Conservation (phyloP, 331 rosid genomes). For the Quercus phellos region DNA sequence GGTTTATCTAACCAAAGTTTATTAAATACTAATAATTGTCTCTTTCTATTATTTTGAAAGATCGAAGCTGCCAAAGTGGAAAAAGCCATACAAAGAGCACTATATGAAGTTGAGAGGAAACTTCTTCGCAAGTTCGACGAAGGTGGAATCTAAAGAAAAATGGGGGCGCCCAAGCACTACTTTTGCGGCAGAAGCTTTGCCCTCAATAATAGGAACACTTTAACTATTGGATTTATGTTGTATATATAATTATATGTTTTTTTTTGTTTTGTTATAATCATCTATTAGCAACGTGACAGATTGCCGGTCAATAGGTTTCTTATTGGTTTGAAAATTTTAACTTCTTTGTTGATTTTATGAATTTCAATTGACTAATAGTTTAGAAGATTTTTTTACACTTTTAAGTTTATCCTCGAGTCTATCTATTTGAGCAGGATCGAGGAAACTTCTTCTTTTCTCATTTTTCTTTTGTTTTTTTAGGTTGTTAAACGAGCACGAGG, state of each 20-base stretch:
- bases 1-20: background rate
- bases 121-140: conserved; percentile 22
- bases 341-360: background rate
- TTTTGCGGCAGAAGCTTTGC: too few relatives aligned
- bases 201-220: background rate
- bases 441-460: too few relatives aligned
- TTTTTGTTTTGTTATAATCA: background rate
- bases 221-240: background rate
- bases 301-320: background rate
- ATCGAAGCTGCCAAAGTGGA: conserved; percentile 33
- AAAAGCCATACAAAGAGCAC: conserved; percentile 13
- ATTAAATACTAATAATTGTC: background rate
- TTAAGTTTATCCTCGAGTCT: background rate
- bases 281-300: background rate
- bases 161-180: background rate
- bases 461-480: too few relatives aligned
- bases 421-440: too few relatives aligned
- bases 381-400: background rate
- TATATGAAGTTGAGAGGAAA: conserved; percentile 36
- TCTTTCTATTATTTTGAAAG: conserved; percentile 22
- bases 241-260: too few relatives aligned
- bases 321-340: background rate
- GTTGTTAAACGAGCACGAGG: too few relatives aligned
- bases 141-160: conserved; percentile 5
- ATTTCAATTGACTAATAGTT: background rate